Conservation (phyloP, 169 alveolate genomes). For the Gregarina niphandrodes region DNA sequence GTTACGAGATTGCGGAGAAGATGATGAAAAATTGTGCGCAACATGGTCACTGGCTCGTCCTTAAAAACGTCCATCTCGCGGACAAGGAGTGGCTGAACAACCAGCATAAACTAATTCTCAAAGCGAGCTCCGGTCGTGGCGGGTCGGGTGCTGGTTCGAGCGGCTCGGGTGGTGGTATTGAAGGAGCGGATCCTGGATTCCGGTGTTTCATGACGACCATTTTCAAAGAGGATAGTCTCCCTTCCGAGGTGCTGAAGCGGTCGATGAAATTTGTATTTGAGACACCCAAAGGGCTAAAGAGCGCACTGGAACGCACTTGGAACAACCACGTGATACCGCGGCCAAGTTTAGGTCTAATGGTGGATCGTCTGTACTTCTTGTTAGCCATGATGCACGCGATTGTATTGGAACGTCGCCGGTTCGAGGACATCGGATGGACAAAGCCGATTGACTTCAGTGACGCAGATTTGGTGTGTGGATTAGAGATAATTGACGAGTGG, state of each 20-base stretch:
- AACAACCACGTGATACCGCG: too few species aligned
- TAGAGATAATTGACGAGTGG: slow-evolving; percentile 60
- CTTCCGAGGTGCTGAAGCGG: neutral
- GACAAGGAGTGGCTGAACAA: slow-evolving; percentile 67
- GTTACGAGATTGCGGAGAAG: slow-evolving; percentile 57
- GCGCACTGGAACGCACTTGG: slow-evolving; percentile 54
- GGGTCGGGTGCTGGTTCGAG: too few species aligned
- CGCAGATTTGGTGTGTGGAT: slow-evolving; percentile 74
- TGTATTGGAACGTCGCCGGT: slow-evolving; percentile 78
- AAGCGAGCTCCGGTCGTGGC: slow-evolving; percentile 42
- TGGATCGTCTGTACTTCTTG: slow-evolving; percentile 73
- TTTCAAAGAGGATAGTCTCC: slow-evolving; percentile 42
- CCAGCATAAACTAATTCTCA: slow-evolving; percentile 61
- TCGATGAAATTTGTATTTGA: slow-evolving; percentile 49
- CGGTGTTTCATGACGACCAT: slow-evolving; percentile 77
- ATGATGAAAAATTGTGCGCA: slow-evolving; percentile 49
- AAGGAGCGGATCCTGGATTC: too few species aligned
- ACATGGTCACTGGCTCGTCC: slow-evolving; percentile 70
- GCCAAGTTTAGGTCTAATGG: too few species aligned
- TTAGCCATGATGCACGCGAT: slow-evolving; percentile 88
- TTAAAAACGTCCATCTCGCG: slow-evolving; percentile 78
- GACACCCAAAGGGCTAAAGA: slow-evolving; percentile 73
- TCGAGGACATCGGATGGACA: slow-evolving; percentile 91
- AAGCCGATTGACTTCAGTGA: slow-evolving; percentile 81
- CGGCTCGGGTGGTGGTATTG: too few species aligned